These are phyloP conservation scores for Cyberlindnera maclurae DNA, from an alignment of 805 yeast genomes.

Conservation along the genomic window DNA sequence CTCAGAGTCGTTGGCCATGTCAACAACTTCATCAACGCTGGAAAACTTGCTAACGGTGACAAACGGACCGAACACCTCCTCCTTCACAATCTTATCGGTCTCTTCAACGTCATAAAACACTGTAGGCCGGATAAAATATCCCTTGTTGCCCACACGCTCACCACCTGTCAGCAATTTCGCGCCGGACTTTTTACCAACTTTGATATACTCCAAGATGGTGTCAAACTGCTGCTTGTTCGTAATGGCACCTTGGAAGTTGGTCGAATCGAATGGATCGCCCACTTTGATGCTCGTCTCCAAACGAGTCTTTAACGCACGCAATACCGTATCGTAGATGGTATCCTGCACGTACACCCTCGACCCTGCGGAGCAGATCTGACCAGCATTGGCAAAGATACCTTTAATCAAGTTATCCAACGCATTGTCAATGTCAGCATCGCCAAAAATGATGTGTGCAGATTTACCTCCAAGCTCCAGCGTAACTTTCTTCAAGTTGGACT, in stretches of 20 bases:
- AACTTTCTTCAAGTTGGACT: slow-evolving; percentile 68
- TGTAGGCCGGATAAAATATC: slow-evolving; percentile 69
- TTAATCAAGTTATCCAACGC: slow-evolving; percentile 42
- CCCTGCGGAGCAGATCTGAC: slow-evolving; percentile 81
- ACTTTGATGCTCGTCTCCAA: slow-evolving; percentile 51
- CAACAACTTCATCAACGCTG: slow-evolving; percentile 60
- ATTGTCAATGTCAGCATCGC: slow-evolving; percentile 54
- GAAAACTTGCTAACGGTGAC: slow-evolving; percentile 63
- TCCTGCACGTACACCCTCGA: slow-evolving; percentile 74
- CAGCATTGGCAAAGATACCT: slow-evolving; percentile 75
- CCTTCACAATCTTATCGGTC: slow-evolving; percentile 55
- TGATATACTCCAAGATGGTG: slow-evolving; percentile 61
- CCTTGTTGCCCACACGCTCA: slow-evolving; percentile 54
- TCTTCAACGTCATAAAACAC: slow-evolving; percentile 62
- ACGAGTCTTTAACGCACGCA: slow-evolving; percentile 50
- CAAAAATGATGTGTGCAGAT: slow-evolving; percentile 68
- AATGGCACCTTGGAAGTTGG: slow-evolving; percentile 71
- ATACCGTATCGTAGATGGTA: slow-evolving; percentile 56
- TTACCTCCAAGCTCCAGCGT: slow-evolving; percentile 82
- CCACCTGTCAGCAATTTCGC: slow-evolving; percentile 69
- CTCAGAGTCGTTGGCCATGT: slow-evolving; percentile 60
- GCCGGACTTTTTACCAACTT: slow-evolving; percentile 60
- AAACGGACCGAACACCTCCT: slow-evolving; percentile 79
- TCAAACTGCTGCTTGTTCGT: slow-evolving; percentile 63
- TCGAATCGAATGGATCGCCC: slow-evolving; percentile 69